Conservation (phyloP, 2,329 filamentous ascomycete species). For the Onygena corvina region DNA sequence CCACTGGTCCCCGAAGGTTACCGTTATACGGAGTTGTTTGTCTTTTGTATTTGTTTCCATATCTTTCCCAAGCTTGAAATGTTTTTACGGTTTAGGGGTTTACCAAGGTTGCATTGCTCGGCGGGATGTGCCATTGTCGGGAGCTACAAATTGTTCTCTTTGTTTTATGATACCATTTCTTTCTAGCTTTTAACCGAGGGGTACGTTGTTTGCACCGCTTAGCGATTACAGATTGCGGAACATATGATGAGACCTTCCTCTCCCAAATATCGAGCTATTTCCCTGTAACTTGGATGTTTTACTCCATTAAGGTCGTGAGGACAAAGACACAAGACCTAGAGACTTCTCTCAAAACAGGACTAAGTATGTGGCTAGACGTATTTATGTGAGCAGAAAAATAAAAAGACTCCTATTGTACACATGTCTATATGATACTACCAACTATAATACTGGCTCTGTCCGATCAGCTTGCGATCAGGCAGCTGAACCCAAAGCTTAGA, state of each 20-base stretch:
- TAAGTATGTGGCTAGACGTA: not conserved
- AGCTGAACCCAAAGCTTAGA: slow-evolving; percentile 76
- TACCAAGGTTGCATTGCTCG: too few species aligned
- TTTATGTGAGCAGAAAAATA: not conserved
- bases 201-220: not conserved
- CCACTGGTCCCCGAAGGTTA: not conserved
- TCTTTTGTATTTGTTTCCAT: not conserved
- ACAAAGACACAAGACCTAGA: too few species aligned
- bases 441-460: slow-evolving; percentile 78
- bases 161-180: not conserved
- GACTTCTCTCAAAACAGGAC: too few species aligned
- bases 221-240: not conserved
- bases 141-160: not conserved
- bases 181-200: not conserved
- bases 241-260: not conserved
- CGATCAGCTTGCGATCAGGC: slow-evolving; percentile 71
- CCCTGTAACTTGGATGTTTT: too few species aligned
- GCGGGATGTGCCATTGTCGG: not conserved
- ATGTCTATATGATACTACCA: slow-evolving; percentile 51
- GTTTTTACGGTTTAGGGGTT: too few species aligned
- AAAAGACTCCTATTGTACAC: not conserved
- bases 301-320: too few species aligned
- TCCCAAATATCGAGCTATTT: too few species aligned
- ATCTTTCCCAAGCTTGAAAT: not conserved
- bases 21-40: not conserved